phyloP scores from a whole-genome alignment of 2,329 filamentous ascomycete genomes.

The Cercospora janseana region DNA sequence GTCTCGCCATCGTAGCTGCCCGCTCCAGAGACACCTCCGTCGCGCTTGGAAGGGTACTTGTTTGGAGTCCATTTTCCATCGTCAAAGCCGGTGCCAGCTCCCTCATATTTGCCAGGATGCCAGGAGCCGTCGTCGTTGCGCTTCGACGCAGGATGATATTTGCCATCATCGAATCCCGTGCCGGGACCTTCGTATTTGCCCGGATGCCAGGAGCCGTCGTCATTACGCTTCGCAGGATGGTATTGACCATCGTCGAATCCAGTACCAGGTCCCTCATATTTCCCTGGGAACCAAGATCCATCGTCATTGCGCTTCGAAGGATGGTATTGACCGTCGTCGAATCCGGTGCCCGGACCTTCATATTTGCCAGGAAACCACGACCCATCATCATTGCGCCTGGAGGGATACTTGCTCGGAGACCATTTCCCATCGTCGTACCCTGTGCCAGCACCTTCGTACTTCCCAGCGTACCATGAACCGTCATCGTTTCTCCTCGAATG shows the following conservation, averaged over 20 bases:
- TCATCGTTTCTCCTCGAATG: background rate
- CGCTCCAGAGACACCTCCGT: too few species aligned
- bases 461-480: background rate
- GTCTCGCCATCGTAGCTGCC: too few species aligned
- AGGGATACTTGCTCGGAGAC: too few species aligned
- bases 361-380: constrained; percentile 5
- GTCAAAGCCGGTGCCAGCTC: background rate
- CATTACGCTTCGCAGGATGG: too few species aligned
- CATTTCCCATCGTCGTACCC: constrained; percentile 4
- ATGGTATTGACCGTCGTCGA: background rate
- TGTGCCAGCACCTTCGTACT: background rate
- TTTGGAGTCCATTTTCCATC: constrained; percentile 3
- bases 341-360: background rate
- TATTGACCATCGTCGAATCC: background rate
- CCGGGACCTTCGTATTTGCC: too few species aligned
- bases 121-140: constrained; percentile 3
- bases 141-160: too few species aligned
- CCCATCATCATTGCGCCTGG: too few species aligned
- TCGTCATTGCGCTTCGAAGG: too few species aligned
- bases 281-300: too few species aligned
- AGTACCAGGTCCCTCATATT: background rate
- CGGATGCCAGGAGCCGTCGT: too few species aligned
- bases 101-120: background rate
- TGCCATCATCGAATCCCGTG: too few species aligned
- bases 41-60: too few species aligned